phyloP scores from a whole-genome alignment of 441 rosid genomes.

The Pelargonium citronellum region DNA sequence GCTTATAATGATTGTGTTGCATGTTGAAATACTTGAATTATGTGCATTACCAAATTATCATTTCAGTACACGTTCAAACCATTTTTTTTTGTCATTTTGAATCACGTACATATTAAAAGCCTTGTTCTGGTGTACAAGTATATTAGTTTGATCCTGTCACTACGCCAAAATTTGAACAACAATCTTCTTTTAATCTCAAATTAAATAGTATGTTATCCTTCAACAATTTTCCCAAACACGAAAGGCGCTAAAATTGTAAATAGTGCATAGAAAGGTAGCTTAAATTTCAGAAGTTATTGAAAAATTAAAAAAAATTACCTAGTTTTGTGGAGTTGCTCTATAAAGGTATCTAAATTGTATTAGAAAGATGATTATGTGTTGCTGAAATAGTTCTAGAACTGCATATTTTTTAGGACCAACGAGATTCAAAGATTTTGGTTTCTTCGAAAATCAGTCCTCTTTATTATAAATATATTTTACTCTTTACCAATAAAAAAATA shows the following conservation, averaged over 20 bases:
- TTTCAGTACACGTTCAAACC: not conserved
- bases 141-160: not conserved
- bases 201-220: not conserved
- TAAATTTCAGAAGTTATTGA: not conserved
- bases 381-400: not conserved
- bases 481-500: too few species aligned
- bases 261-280: not conserved
- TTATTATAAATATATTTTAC: too few species aligned
- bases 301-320: not conserved
- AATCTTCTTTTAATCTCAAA: not conserved
- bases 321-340: too few species aligned
- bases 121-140: not conserved
- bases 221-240: not conserved
- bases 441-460: too few species aligned
- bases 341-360: not conserved
- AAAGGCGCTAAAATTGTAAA: not conserved
- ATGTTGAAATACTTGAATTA: not conserved
- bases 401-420: not conserved
- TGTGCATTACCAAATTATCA: not conserved
- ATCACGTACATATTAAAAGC: not conserved
- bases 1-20: not conserved
- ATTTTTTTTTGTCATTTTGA: not conserved
- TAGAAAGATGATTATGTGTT: not conserved
- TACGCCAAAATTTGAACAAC: not conserved
- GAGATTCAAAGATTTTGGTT: too few species aligned